These are phyloP conservation scores for Harrya chromipes DNA, from an alignment of 768 basidiomycete genomes.

Conservation along the genomic window DNA sequence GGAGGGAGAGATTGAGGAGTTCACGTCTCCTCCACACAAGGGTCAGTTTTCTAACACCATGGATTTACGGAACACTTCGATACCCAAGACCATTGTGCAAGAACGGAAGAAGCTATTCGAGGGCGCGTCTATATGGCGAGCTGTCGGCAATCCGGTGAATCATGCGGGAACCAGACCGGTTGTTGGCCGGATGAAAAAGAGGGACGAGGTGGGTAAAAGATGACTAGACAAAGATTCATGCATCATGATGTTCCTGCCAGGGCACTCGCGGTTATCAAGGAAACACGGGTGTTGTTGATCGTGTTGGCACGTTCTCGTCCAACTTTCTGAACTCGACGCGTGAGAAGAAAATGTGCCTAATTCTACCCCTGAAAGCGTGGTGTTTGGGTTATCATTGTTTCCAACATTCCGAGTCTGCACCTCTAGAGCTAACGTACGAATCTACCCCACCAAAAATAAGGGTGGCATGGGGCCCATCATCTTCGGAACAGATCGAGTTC, in stretches of 20 bases:
- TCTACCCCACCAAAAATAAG: not conserved
- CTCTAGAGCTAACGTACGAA: constrained; percentile 17
- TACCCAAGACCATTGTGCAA: constrained; percentile 20
- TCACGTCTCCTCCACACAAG: constrained; percentile 2
- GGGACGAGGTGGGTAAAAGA: constrained; percentile 18
- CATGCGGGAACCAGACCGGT: not conserved
- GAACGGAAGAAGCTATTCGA: constrained; percentile 13
- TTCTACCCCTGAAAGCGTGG: constrained; percentile 27
- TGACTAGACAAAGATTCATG: not conserved
- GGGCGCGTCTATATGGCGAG: not conserved
- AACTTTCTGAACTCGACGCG: constrained; percentile 18
- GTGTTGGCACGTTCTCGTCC: constrained; percentile 28
- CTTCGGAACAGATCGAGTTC: constrained; percentile 12
- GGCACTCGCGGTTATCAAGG: not conserved
- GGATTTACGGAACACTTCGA: not conserved
- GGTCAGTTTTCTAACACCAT: not conserved
- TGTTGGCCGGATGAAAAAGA: constrained; percentile 25
- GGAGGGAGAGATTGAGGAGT: constrained; percentile 23
- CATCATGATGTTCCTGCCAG: constrained; percentile 12
- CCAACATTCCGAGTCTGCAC: constrained; percentile 6
- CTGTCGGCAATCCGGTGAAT: not conserved
- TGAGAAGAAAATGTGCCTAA: constrained; percentile 1
- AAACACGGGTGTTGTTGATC: constrained; percentile 8
- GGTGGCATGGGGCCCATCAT: constrained; percentile 10
- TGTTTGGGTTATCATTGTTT: constrained; percentile 25